phyloP scores from a whole-genome alignment of 148 eudicot genomes.

The Spergularia bocconei region DNA sequence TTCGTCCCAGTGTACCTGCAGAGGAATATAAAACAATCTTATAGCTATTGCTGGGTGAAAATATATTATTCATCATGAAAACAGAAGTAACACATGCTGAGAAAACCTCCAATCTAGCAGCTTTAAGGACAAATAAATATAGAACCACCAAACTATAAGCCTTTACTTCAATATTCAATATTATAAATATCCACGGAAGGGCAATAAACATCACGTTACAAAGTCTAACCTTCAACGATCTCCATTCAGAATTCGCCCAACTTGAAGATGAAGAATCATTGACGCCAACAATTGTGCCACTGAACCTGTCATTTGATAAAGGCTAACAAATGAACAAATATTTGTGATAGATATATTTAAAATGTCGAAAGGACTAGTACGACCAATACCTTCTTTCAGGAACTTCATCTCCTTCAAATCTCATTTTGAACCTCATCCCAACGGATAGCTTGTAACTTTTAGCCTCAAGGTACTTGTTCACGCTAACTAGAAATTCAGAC shows the following conservation, averaged over 20 bases:
- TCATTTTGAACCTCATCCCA: constrained; percentile 97
- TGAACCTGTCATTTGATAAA: constrained; percentile 51
- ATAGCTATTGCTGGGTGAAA: neutral
- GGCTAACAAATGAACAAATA: constrained; percentile 7
- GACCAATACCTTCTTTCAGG: constrained; percentile 81
- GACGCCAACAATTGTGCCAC: constrained; percentile 92
- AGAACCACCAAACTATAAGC: neutral
- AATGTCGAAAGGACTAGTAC: neutral
- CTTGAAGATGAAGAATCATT: constrained; percentile 55
- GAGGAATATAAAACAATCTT: constrained; percentile 8
- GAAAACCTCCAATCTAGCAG: neutral
- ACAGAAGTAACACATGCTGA: neutral
- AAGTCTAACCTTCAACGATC: constrained; percentile 72
- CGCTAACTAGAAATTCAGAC: constrained; percentile 82
- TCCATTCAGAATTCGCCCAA: constrained; percentile 93
- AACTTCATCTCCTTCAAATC: constrained; percentile 91
- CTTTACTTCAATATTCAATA: neutral
- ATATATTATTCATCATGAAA: neutral
- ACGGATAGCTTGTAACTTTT: constrained; percentile 69
- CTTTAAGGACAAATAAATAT: neutral
- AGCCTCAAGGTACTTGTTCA: constrained; percentile 90
- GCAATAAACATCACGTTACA: neutral
- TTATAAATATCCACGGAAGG: neutral
- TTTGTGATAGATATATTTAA: neutral
- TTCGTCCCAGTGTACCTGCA: constrained; percentile 98